Evolutionary conservation across 2,329 filamentous ascomycete genomes (phyloP), one percentile per base, ranked within the genome.

Genomic region (Sphaerulina populicola): DNA sequence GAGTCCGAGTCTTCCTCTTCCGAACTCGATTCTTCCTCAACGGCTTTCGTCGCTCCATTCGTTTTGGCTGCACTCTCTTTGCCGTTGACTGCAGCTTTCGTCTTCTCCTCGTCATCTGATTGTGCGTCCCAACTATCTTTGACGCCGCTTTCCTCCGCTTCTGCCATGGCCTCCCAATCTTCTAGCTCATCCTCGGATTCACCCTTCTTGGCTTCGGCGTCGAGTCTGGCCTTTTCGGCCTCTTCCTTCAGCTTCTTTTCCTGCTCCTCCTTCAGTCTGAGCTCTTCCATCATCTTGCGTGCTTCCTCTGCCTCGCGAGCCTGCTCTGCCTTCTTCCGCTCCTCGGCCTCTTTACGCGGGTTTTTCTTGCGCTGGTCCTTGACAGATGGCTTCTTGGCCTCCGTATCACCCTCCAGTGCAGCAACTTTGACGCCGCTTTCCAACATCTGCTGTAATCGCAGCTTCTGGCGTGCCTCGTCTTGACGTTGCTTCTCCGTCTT

Each of bases 61-160:
- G 61, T 58, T 33, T 61, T 60, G 7, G 57, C 48, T 39, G 64
- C 60, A 10, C 58, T 60, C 43, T 65, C 58, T 60, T 73, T 68
- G 52, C 66, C 64, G 55, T 69, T 60, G 45, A 58, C 56, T 15
- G 62, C 61, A 18, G 64, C 58, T 58, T 71, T 71, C 36, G 61
- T 59, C n/a, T 56, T 66, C 62, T 10, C 31, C 12, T 89, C 86
- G 6, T 87, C 85, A 44, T 87, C 86, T 2, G 82, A 83, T 49
- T 88, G 85, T 31, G 86, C 89, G 67, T 97, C 91, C 91, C 91
- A 97, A 74, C 85, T 91, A 59, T 96, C 91, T 71, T 96, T 96
- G 64, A 94, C 78, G 54, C 50, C 57, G 85, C 85, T 83, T 12
- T 86, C 85, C 23, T 86, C 80, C 9, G 79, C 80, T 43, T 86